Percentiles rank a stretch among this genome's conserved stretches.
phyloP scores from a whole-genome alignment of 768 basidiomycete genomes.

The Lactarius deliciosus region DNA sequence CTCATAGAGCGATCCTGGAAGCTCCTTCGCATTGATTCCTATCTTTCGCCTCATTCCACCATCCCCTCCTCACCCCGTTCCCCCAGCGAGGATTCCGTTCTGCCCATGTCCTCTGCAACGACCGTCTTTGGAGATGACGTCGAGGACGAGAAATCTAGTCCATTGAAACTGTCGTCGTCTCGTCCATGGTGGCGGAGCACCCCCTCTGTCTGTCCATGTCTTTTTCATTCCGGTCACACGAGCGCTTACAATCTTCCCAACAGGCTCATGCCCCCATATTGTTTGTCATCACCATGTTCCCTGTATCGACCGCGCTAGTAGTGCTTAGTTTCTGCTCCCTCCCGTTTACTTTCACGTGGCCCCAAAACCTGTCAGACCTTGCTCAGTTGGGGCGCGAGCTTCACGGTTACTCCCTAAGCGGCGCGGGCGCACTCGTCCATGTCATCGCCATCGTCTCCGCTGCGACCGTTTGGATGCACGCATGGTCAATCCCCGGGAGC shows the following conservation, averaged over 20 bases:
- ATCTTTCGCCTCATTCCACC: conserved; percentile 18
- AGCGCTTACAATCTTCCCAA: conserved; percentile 22
- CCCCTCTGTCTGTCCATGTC: conserved; percentile 23
- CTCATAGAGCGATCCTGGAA: conserved; percentile 25
- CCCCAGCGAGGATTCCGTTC: conserved; percentile 35
- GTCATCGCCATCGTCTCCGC: conserved; percentile 81
- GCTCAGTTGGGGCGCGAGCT: conserved; percentile 73
- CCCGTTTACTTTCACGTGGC: conserved; percentile 75
- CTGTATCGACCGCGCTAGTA: conserved; percentile 60
- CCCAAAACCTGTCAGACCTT: conserved; percentile 70
- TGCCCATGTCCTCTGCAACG: conserved; percentile 24
- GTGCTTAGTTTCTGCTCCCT: conserved; percentile 50
- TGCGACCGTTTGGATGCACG: conserved; percentile 92
- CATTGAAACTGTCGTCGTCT: conserved; percentile 4
- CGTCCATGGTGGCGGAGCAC: conserved; percentile 26
- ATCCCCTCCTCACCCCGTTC: conserved; percentile 43
- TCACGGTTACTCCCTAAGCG: conserved; percentile 75
- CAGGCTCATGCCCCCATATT: conserved; percentile 62
- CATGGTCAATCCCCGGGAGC: conserved; percentile 95
- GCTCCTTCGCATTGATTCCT: conserved; percentile 22
- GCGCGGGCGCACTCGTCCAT: conserved; percentile 62
- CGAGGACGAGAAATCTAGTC: conserved; percentile 12
- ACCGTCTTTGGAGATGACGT: conserved; percentile 17
- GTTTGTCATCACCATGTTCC: conserved; percentile 66
- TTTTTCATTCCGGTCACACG: conserved; percentile 25